phyloP scores from a whole-genome alignment of 2,329 filamentous ascomycete genomes.

The Graphilbum fragrans region DNA sequence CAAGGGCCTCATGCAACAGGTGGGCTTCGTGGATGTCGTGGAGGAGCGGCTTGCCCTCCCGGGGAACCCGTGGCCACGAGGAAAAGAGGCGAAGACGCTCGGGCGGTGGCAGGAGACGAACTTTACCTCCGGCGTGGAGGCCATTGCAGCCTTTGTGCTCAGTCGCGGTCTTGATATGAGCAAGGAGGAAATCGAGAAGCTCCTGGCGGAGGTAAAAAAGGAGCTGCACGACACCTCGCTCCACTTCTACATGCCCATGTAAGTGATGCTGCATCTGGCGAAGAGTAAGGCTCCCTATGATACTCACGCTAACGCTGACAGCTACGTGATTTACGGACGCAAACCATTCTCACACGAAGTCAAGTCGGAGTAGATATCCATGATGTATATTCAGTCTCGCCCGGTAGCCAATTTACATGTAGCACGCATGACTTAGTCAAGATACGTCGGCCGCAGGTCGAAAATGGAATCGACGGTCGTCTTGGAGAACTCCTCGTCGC shows the following conservation, averaged over 20 bases:
- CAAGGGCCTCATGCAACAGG: conserved; percentile 15
- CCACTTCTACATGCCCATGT: conserved; percentile 12
- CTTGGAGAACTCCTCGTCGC: conserved; percentile 6
- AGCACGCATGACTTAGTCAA: no score
- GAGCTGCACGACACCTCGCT: conserved; percentile 11
- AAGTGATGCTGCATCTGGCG: no score
- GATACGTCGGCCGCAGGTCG: conserved; percentile 7
- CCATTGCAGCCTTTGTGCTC: conserved; percentile 15
- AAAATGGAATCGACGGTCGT: conserved; percentile 8
- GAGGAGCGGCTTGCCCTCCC: conserved; percentile 16
- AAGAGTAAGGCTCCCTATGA: neutral
- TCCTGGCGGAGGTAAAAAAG: conserved; percentile 12
- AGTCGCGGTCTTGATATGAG: conserved; percentile 15
- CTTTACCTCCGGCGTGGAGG: conserved; percentile 15
- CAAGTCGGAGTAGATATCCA: neutral
- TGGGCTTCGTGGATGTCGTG: conserved; percentile 18
- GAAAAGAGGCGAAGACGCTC: conserved; percentile 14
- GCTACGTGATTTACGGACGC: conserved; percentile 1
- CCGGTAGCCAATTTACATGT: no score
- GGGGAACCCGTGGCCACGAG: conserved; percentile 18
- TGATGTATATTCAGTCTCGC: neutral
- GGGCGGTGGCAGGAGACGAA: conserved; percentile 18
- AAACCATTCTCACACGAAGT: neutral
- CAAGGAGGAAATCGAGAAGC: conserved; percentile 13
- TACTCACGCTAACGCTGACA: neutral